These are phyloP conservation scores for Citrus cavaleriei DNA, from an alignment of 345 rosid genomes.

Conservation along the genomic window DNA sequence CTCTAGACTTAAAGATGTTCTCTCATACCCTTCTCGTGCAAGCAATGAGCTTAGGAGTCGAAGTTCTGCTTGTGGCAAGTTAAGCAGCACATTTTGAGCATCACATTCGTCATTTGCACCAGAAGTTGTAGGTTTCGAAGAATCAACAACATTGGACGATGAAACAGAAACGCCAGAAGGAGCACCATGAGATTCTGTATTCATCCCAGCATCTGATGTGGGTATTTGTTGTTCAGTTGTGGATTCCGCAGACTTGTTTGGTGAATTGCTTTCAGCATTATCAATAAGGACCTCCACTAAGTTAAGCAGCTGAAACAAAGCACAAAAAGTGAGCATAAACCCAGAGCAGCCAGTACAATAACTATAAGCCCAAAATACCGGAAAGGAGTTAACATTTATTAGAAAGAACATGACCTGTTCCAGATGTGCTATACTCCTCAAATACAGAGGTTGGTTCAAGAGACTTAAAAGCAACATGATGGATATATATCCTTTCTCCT, in stretches of 20 bases:
- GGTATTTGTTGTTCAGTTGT: conserved; percentile 37
- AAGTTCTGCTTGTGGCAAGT: conserved; percentile 80
- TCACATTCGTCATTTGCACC: conserved; percentile 51
- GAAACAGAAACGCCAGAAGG: conserved; percentile 36
- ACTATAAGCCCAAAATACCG: neutral
- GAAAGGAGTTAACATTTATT: neutral
- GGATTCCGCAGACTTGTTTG: conserved; percentile 46
- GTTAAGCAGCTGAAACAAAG: conserved; percentile 65
- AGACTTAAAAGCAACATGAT: conserved; percentile 81
- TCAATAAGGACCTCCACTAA: conserved; percentile 84
- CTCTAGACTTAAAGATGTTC: neutral
- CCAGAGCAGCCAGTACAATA: neutral
- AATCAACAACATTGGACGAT: conserved; percentile 32
- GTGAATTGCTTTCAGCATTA: conserved; percentile 58
- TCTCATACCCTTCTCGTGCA: conserved; percentile 82
- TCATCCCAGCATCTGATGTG: conserved; percentile 35
- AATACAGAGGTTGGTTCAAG: conserved; percentile 84
- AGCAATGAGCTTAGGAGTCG: conserved; percentile 88
- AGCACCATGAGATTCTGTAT: conserved; percentile 34
- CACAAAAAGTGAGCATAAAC: conserved; percentile 5
- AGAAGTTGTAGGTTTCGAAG: conserved; percentile 38
- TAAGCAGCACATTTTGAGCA: conserved; percentile 50
- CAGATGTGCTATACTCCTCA: conserved; percentile 93
- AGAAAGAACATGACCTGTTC: conserved; percentile 61
- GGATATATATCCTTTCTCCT: conserved; percentile 47